These are phyloP conservation scores for Punica granatum DNA, from an alignment of 345 rosid species.

Conservation along the genomic window DNA sequence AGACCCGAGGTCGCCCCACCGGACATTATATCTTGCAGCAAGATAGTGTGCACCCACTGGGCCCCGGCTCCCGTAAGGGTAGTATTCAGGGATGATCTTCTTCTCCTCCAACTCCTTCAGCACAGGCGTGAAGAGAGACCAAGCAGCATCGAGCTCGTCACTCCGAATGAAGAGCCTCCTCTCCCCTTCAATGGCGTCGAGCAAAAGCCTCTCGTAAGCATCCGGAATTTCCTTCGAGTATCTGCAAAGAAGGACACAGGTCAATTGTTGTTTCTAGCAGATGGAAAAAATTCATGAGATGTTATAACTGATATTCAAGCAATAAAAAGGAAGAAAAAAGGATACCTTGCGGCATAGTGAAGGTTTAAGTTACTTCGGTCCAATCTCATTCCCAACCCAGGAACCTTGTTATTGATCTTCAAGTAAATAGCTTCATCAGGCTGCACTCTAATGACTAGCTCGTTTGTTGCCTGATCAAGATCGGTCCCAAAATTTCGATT, in stretches of 20 bases:
- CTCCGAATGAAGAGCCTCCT: slow-evolving; percentile 93
- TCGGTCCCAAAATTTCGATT: slow-evolving; percentile 68
- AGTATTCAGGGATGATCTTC: slow-evolving; percentile 71
- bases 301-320: background rate
- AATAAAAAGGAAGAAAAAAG: background rate
- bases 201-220: slow-evolving; percentile 92
- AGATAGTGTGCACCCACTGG: slow-evolving; percentile 99
- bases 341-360: slow-evolving; percentile 82
- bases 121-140: slow-evolving; percentile 80
- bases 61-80: slow-evolving; percentile 98
- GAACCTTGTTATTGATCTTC: slow-evolving; percentile 96
- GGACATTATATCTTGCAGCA: slow-evolving; percentile 84
- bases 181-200: slow-evolving; percentile 96
- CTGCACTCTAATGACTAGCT: slow-evolving; percentile 91
- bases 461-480: slow-evolving; percentile 84
- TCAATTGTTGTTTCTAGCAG: background rate
- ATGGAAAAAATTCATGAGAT: background rate
- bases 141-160: slow-evolving; percentile 94
- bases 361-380: slow-evolving; percentile 87
- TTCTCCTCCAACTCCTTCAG: slow-evolving; percentile 80
- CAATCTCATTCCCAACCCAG: slow-evolving; percentile 96
- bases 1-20: slow-evolving; percentile 80
- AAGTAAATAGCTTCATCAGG: slow-evolving; percentile 96
- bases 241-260: slow-evolving; percentile 21
- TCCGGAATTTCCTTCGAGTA: slow-evolving; percentile 96